A percentile compares a stretch with the other conserved stretches of the same genome.
Evolutionary conservation across 257 asterid species (phyloP).

Genomic region (Fraxinus quadrangulata): DNA sequence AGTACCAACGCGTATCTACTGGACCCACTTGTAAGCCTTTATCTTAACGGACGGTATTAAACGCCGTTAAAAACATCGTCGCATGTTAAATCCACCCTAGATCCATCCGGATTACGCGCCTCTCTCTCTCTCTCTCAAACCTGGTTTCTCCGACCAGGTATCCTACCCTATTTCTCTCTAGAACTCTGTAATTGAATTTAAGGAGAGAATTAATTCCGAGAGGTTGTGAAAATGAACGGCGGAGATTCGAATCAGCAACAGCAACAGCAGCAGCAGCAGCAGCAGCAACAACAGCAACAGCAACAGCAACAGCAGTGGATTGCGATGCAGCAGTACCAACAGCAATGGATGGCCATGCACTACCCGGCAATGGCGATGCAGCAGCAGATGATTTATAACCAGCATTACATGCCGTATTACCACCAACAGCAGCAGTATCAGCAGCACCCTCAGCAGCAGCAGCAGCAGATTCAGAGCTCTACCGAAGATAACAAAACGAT

Average conservation of each 20-base stretch:
- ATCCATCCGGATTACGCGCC: slow-evolving; percentile 35
- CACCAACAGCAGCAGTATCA: slow-evolving; percentile 60
- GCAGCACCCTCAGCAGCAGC: slow-evolving; percentile 34
- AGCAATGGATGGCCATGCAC: slow-evolving; percentile 94
- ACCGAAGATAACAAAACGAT: slow-evolving; percentile 84
- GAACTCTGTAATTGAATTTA: slow-evolving; percentile 8
- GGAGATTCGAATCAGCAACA: slow-evolving; percentile 76
- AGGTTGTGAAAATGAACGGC: slow-evolving; percentile 54
- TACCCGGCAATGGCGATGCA: slow-evolving; percentile 85
- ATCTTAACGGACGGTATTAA: slow-evolving; percentile 36
- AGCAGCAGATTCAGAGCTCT: slow-evolving; percentile 63
- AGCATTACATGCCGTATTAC: slow-evolving; percentile 80
- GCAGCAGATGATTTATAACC: slow-evolving; percentile 83
- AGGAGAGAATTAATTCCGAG: slow-evolving; percentile 27
- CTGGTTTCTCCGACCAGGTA: slow-evolving; percentile 47
- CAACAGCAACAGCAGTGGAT: slow-evolving; percentile 50
- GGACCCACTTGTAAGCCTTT: slow-evolving; percentile 36
- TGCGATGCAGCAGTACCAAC: slow-evolving; percentile 25
- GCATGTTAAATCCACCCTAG: slow-evolving; percentile 72
- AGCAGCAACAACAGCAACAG: slow-evolving; percentile 64
- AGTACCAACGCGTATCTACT: slow-evolving; percentile 44
- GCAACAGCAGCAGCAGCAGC: slow-evolving; percentile 54
- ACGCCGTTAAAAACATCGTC: slow-evolving; percentile 39
- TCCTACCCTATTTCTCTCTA: slow-evolving; percentile 40
- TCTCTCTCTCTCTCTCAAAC: slow-evolving; percentile 29